Base-by-base conservation (phyloP, 495 filamentous ascomycete genomes). In the Neurospora sp. region DNA sequence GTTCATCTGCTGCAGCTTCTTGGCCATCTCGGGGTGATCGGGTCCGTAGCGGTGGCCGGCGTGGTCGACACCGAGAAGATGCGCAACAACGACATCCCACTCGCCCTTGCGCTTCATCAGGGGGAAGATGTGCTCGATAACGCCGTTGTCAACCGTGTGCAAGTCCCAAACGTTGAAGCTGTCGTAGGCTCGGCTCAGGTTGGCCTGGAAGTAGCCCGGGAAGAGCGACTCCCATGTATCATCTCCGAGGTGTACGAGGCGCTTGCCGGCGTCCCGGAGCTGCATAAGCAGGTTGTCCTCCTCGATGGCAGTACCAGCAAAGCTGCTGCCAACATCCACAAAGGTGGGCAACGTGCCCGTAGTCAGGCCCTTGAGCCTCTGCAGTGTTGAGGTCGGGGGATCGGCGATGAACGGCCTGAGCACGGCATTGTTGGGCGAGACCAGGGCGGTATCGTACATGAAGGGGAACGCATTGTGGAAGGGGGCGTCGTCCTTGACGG, bases 111-210 rank as follows among this genome's bases (percentile, higher is more conserved):
- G 90, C 40, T 89, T 84, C 76, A 98, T 83, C 8, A 97, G 84
- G 5, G 96, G 96, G 72, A 98, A 92, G 39, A 99, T 89, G 79
- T 98, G 91, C 77, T 97, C 91, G 14, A 88, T 92, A n/a, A 99
- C 96, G 1, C 96, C 96, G 77, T 97, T 96, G 78, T 99, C 96
- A 18, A 99, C 92, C 0, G 96, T 98, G 78, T 98, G 94, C 78
- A 99, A 81, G 80, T 99, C 96, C 94, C 94, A 98, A 5, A 98
- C 96, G 79, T 98, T 98, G 82, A 99, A 95, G 54, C 95, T 98
- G 81, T 98, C 95, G 80, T 96, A 98, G 3, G 96, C 88, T 74
- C 85, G 86, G 73, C 93, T 96, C 71, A 98, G 87, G 54, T 94
- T 91, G 3, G 88, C 84, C 79, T 97, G 91, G 77, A 99, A 98